Evolutionary conservation across 768 basidiomycete species (phyloP), one percentile per base, ranked within the genome.

Genomic region (Russula ochroleuca): DNA sequence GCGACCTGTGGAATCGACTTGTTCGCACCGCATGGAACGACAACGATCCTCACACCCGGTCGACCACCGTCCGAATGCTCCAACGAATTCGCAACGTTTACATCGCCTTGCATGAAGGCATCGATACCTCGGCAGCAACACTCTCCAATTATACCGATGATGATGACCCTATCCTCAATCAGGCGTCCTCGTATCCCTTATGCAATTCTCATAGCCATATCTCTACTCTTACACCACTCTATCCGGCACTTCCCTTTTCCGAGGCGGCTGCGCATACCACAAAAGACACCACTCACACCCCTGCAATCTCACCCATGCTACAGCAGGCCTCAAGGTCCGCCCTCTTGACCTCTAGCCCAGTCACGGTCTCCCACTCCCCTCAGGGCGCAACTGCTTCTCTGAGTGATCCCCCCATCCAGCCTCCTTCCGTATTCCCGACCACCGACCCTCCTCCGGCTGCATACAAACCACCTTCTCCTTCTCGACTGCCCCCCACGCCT

Each of bases 1-100:
- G 54, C 15, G 25, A 21, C 17, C 33, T 62, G 11, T 62, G 55
- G 61, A 62, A 62, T 47, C 28, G 19, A 50, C 54, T 56, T 6
- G 55, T 62, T 37, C 28, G 49, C 38, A n/a, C 11, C 17, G 28
- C 37, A 15, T 28, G 13, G 10, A 35, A 49, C 10, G 7, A n/a
- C 37, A 38, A 43, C 15, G 40, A 43, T n/a, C 13, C 6, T 13
- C 31, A 50, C 38, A 50, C 31, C 8, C 11, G 17, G 21, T 31
- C 14, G 13, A 50, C n/a, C 19, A 13, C 45, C 14, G 17, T 33
- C 28, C 28, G 1, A 5, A 33, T 50, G n/a, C 38, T 62, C 10
- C 41, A 33, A 49, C 61, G 54, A 48, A 49, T 62, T 25, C 47
- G 38, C 47, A 40, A 38, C 25, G 14, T 56, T 25, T 62, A 56